These are phyloP conservation scores for Phytophthora hybrid DNA, from an alignment of 352 stramenopile species.

Conservation along the genomic window DNA sequence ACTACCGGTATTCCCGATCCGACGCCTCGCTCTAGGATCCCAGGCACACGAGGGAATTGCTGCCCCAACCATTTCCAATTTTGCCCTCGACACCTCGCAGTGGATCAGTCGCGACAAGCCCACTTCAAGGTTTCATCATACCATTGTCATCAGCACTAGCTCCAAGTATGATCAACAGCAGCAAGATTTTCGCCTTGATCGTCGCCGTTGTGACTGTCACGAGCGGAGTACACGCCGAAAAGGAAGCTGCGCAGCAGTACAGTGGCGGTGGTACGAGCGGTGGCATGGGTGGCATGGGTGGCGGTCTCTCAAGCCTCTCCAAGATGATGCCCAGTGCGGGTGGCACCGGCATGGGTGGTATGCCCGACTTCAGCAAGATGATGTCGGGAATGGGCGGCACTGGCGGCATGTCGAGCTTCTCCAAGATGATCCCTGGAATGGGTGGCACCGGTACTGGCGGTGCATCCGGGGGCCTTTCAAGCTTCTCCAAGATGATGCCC, in stretches of 20 bases:
- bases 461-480: too few relatives aligned
- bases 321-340: too few relatives aligned
- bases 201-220: background rate
- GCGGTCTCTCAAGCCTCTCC: background rate
- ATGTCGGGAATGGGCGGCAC: too few relatives aligned
- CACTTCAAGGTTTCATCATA: background rate
- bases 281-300: background rate
- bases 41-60: background rate
- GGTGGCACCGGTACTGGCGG: too few relatives aligned
- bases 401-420: too few relatives aligned
- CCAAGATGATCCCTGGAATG: too few relatives aligned
- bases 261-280: background rate
- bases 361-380: too few relatives aligned
- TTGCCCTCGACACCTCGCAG: background rate
- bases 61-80: background rate
- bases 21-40: background rate
- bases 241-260: background rate
- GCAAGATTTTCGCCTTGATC: background rate
- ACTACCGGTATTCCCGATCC: background rate
- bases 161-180: background rate
- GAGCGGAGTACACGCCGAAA: background rate
- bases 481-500: too few relatives aligned
- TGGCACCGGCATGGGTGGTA: too few relatives aligned
- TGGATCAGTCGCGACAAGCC: background rate
- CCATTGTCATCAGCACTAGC: background rate